These are phyloP conservation scores for Streptanthus diversifolius DNA, from an alignment of 345 rosid species.

Conservation along the genomic window DNA sequence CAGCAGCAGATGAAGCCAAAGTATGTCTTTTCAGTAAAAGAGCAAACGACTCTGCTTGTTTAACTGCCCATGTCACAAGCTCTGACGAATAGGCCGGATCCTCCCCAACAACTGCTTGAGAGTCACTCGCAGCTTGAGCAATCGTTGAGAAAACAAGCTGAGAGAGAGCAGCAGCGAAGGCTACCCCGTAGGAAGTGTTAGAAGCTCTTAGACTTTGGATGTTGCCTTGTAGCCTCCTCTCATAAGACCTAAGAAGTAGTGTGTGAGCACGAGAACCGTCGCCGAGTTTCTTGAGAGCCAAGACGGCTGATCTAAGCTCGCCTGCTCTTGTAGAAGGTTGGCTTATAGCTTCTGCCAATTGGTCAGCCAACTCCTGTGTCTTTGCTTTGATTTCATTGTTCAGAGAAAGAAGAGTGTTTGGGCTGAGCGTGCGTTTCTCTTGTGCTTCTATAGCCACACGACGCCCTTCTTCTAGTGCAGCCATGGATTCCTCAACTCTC, in stretches of 20 bases:
- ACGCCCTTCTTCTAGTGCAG: conserved; percentile 69
- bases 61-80: conserved; percentile 95
- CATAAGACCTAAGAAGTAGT: conserved; percentile 65
- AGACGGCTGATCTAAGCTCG: conserved; percentile 68
- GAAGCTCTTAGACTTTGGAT: conserved; percentile 54
- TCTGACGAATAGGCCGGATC: conserved; percentile 83
- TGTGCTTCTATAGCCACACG: conserved; percentile 44
- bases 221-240: conserved; percentile 47
- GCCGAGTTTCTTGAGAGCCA: conserved; percentile 72
- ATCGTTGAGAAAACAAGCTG: conserved; percentile 78
- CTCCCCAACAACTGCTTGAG: conserved; percentile 67
- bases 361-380: conserved; percentile 69
- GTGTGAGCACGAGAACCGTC: conserved; percentile 82
- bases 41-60: conserved; percentile 61
- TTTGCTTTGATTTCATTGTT: conserved; percentile 53
- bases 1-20: conserved; percentile 70
- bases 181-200: conserved; percentile 50
- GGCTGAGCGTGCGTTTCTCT: conserved; percentile 40
- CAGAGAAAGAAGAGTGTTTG: conserved; percentile 38
- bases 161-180: conserved; percentile 59
- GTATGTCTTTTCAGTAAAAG: conserved; percentile 60
- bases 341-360: conserved; percentile 57
- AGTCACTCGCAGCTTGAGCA: conserved; percentile 79
- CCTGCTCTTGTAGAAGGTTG: conserved; percentile 64
- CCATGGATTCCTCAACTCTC: conserved; percentile 78